These are phyloP conservation scores for Aspergillus affinis DNA, from an alignment of 495 filamentous ascomycete genomes.

Conservation along the genomic window DNA sequence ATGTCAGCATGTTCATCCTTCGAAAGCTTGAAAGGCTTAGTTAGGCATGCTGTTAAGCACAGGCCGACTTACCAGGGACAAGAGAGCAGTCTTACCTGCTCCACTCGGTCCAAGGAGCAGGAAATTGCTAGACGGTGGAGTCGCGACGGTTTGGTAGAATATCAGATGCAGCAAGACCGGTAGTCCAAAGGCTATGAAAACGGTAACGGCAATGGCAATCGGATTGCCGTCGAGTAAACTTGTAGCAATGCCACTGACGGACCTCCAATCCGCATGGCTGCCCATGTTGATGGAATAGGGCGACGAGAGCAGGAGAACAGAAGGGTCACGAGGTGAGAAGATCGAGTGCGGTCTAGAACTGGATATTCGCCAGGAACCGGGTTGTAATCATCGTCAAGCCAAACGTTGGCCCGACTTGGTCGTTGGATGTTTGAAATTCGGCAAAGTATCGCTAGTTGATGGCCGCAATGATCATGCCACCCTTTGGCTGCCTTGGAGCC, in stretches of 20 bases:
- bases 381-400: neutral
- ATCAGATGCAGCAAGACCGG: conserved; percentile 77
- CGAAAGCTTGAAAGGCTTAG: neutral
- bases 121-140: conserved; percentile 73
- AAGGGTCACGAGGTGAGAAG: neutral
- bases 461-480: conserved; percentile 2
- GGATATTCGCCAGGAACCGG: neutral
- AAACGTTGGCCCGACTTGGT: neutral
- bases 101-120: conserved; percentile 82
- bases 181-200: conserved; percentile 66
- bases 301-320: neutral
- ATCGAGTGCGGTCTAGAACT: neutral
- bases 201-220: conserved; percentile 59
- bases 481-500: neutral
- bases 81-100: conserved; percentile 83
- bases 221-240: conserved; percentile 44
- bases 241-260: conserved; percentile 38
- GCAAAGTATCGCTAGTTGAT: neutral
- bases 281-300: conserved; percentile 11
- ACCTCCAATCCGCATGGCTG: conserved; percentile 35
- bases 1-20: conserved; percentile 4
- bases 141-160: conserved; percentile 65
- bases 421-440: neutral
- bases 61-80: conserved; percentile 63
- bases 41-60: neutral